Percentiles rank a stretch among this genome's conserved stretches.
phyloP scores from a whole-genome alignment of 441 rosid species.

The Brassica balearica region DNA sequence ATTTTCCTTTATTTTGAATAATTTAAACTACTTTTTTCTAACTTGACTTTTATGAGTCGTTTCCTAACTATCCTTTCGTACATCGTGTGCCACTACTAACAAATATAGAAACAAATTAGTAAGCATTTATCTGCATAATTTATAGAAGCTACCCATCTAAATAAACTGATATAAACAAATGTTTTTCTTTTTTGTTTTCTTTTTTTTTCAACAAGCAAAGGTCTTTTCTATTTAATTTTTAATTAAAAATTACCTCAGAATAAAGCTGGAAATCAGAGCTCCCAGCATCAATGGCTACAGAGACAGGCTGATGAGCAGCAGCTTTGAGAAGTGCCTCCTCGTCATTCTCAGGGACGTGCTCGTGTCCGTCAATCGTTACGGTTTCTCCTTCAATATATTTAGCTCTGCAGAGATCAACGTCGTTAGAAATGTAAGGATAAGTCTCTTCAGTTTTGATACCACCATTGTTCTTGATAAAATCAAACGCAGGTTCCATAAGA shows the following conservation, averaged over 20 bases:
- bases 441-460: conserved; percentile 67
- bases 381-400: conserved; percentile 44
- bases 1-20: conserved; percentile 1
- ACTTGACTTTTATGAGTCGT: not conserved
- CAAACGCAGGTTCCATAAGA: conserved; percentile 82
- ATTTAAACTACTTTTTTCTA: not conserved
- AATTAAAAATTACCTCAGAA: conserved; percentile 64
- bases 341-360: conserved; percentile 65
- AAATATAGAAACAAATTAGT: not conserved
- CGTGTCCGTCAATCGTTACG: conserved; percentile 81
- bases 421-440: conserved; percentile 66
- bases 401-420: conserved; percentile 58
- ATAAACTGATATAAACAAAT: not conserved
- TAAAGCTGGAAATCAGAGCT: conserved; percentile 85
- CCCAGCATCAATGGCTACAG: conserved; percentile 87
- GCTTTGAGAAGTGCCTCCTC: conserved; percentile 78
- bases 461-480: conserved; percentile 68
- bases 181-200: not conserved
- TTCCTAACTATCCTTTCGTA: not conserved
- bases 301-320: conserved; percentile 78
- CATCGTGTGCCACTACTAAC: not conserved
- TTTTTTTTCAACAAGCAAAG: not conserved
- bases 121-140: not conserved
- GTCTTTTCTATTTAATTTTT: not conserved
- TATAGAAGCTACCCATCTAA: not conserved